Evolutionary conservation across 2,329 filamentous ascomycete genomes (phyloP), one percentile per base, ranked within the genome.

Genomic region (Arthrobotrys sinensis): DNA sequence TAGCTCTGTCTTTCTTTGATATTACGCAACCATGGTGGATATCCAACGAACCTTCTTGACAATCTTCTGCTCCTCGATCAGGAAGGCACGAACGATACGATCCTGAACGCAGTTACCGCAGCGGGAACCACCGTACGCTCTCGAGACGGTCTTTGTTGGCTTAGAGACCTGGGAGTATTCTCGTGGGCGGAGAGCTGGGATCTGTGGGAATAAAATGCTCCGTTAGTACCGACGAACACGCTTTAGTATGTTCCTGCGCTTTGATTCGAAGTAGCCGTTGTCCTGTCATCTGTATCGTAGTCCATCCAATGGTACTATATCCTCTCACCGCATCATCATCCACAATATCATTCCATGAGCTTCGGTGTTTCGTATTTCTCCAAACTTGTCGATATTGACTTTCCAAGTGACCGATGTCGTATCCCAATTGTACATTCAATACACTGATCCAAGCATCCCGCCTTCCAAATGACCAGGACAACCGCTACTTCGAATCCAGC

Each of bases 21-120:
- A 2, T 28, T 21, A 45, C 32, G 45, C 5, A 38, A 52, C 36
- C 40, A n/a, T 45, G 28, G 19, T 28, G 60, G 21, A 52, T 62
- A 24, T 66, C 28, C 28, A 24, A 64, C 80, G 91, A 84, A 99
- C 96, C 93, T 99, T 99, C 94, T 99, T 99, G 88, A 99, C 96
- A 84, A 99, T 98, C 93, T 99, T 99, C 90, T 99, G 96, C 91
- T 99, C 96, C 90, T 99, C 96, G 83, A 99, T 98, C 86, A 99
- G 89, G 92, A 99, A 99, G 81, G 96, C 96, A 84, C 96, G 93
- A 83, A 97, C 93, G 83, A 99, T 93, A 84, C 96, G 92, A 89
- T 99, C 96, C 87, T 95, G 94, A 83, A 99, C 96, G 87, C 96
- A 99, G 90, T 93, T 96, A 85, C 92, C 94, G 90, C 96, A 99